Percentiles rank a stretch among this genome's conserved stretches.
Conservation (phyloP, 768 basidiomycete genomes). For the Asterophora lycoperdoides region DNA sequence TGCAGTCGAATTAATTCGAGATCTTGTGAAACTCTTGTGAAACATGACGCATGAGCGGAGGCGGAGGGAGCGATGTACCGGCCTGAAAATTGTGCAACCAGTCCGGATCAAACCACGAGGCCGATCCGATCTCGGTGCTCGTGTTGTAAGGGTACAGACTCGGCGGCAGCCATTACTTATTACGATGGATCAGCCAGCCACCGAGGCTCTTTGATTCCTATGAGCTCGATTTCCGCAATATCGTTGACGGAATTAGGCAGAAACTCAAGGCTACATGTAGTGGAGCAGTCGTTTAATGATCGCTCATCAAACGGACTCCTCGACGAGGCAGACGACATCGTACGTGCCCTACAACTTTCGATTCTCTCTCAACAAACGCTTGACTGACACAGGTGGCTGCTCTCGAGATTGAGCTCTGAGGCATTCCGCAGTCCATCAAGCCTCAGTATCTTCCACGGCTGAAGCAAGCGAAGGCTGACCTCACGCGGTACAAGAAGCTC, state of each 20-base stretch:
- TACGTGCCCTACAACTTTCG: slow-evolving; percentile 30
- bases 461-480: slow-evolving; percentile 63
- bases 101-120: slow-evolving; percentile 4
- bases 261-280: slow-evolving; percentile 73
- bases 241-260: slow-evolving; percentile 60
- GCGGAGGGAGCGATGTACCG: too few species aligned
- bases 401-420: slow-evolving; percentile 91
- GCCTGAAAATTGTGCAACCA: too few species aligned
- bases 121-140: too few species aligned
- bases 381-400: slow-evolving; percentile 65
- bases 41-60: too few species aligned
- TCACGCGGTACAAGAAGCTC: slow-evolving; percentile 71
- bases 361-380: background rate
- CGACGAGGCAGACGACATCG: slow-evolving; percentile 94
- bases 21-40: too few species aligned
- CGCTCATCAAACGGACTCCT: too few species aligned
- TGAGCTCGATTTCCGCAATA: slow-evolving; percentile 78
- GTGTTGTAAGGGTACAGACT: too few species aligned
- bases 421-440: slow-evolving; percentile 81
- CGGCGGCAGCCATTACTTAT: too few species aligned
- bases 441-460: slow-evolving; percentile 64
- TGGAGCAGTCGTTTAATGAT: slow-evolving; percentile 24
- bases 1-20: too few species aligned
- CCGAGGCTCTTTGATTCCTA: slow-evolving; percentile 73
- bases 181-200: slow-evolving; percentile 71